These are phyloP conservation scores for Mucor velutinosus DNA, from an alignment of 371 early-diverging fungal genomes.

Conservation along the genomic window DNA sequence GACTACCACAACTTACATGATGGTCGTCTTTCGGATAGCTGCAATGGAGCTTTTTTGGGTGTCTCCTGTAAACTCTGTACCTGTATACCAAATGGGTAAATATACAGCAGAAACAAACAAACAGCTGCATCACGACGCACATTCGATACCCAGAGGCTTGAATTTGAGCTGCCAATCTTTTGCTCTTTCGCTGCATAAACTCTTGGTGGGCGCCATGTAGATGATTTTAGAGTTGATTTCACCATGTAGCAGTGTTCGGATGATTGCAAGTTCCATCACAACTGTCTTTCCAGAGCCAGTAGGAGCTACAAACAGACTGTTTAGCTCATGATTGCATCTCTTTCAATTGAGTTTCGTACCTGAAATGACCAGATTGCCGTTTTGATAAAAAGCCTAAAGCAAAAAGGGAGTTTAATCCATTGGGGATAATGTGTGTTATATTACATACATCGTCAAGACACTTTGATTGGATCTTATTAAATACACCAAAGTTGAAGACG, in stretches of 20 bases:
- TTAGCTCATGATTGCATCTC: not conserved
- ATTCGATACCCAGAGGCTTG: constrained; percentile 55
- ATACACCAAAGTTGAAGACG: constrained; percentile 51
- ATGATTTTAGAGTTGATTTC: constrained; percentile 54
- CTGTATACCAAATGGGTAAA: constrained; percentile 13
- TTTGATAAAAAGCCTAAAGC: constrained; percentile 34
- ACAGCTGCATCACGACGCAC: constrained; percentile 22
- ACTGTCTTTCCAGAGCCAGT: constrained; percentile 90
- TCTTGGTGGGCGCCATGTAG: constrained; percentile 90
- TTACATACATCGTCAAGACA: constrained; percentile 57
- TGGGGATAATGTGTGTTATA: not conserved
- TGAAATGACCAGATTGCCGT: constrained; percentile 62
- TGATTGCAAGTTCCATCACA: constrained; percentile 73
- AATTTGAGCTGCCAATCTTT: constrained; percentile 72
- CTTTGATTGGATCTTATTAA: constrained; percentile 70
- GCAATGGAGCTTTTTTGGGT: constrained; percentile 47
- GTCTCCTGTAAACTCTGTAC: constrained; percentile 82
- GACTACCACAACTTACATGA: constrained; percentile 28
- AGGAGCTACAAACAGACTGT: constrained; percentile 66
- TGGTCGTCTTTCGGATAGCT: constrained; percentile 34
- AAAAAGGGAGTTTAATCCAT: not conserved
- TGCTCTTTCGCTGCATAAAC: constrained; percentile 74
- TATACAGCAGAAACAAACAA: not conserved
- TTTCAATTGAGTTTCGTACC: constrained; percentile 20
- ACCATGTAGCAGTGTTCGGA: constrained; percentile 45